Conservation (phyloP, 2,329 filamentous ascomycete genomes). For the Penicillium sp. region DNA sequence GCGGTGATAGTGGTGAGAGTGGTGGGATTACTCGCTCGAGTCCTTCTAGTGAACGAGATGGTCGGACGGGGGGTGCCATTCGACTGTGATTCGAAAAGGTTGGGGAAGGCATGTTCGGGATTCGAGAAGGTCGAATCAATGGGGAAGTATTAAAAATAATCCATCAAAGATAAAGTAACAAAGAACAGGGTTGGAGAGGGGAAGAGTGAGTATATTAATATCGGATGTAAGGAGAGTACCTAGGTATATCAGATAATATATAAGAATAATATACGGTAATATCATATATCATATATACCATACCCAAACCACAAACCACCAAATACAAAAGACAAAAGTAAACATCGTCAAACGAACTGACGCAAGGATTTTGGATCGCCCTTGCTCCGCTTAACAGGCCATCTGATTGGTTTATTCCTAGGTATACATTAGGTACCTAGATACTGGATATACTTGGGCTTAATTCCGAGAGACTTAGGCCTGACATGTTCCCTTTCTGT, state of each 20-base stretch:
- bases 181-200: neutral
- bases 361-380: conserved; percentile 13
- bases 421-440: too few relatives aligned
- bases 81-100: conserved; percentile 19
- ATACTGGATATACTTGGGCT: neutral
- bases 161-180: neutral
- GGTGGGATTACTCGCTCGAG: conserved; percentile 40
- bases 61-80: conserved; percentile 35
- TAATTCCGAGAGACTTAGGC: neutral
- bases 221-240: neutral
- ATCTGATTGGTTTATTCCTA: conserved; percentile 12
- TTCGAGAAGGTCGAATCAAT: neutral
- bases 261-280: neutral
- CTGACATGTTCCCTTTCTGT: neutral
- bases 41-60: conserved; percentile 39
- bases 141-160: neutral
- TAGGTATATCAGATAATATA: neutral
- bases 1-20: conserved; percentile 1
- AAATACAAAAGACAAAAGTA: neutral
- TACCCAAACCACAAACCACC: too few relatives aligned
- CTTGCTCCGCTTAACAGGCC: conserved; percentile 3
- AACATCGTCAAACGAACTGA: conserved; percentile 12
- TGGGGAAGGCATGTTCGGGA: conserved; percentile 25
- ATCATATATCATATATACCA: too few relatives aligned
- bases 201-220: neutral